Percentiles rank a stretch among this genome's conserved stretches.
phyloP scores from a whole-genome alignment of 2,329 filamentous ascomycete genomes.

The Xylariaceae sp. region DNA sequence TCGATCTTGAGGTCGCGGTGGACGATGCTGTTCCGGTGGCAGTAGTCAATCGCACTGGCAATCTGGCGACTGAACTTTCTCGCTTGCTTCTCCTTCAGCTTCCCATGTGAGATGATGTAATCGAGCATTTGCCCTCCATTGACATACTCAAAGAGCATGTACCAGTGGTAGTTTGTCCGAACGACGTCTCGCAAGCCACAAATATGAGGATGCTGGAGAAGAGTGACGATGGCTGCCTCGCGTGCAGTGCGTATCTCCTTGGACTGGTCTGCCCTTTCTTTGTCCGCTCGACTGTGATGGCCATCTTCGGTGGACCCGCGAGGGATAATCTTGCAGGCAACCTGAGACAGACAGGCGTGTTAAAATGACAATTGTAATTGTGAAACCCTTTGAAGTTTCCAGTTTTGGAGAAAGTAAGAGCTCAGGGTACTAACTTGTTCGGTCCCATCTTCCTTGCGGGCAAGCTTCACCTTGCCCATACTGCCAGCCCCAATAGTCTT shows the following conservation, averaged over 20 bases:
- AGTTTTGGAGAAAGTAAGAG: too few relatives aligned
- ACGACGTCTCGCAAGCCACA: slow-evolving; percentile 94
- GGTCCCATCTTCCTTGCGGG: slow-evolving; percentile 79
- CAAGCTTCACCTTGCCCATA: slow-evolving; percentile 98
- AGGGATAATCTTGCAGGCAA: slow-evolving; percentile 95
- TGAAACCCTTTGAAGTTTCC: too few relatives aligned
- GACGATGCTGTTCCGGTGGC: slow-evolving; percentile 95
- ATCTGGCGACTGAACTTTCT: slow-evolving; percentile 97
- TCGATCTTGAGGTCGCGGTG: slow-evolving; percentile 98
- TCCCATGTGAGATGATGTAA: slow-evolving; percentile 97
- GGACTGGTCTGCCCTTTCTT: slow-evolving; percentile 88
- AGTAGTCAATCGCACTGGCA: slow-evolving; percentile 93
- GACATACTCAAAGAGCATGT: slow-evolving; percentile 99
- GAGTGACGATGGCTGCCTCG: slow-evolving; percentile 92
- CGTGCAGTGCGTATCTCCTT: slow-evolving; percentile 93
- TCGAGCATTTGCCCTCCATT: slow-evolving; percentile 99
- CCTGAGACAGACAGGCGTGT: slow-evolving; percentile 44
- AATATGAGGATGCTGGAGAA: slow-evolving; percentile 91
- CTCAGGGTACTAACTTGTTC: slow-evolving; percentile 65
- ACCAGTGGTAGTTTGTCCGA: slow-evolving; percentile 97
- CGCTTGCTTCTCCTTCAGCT: slow-evolving; percentile 96
- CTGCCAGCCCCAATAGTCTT: slow-evolving; percentile 97
- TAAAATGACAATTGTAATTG: too few relatives aligned
- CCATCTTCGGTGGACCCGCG: slow-evolving; percentile 84
- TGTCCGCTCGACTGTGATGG: slow-evolving; percentile 62